Evolutionary conservation across 2,329 filamentous ascomycete genomes (phyloP).

Genomic region (Septoria linicola): DNA sequence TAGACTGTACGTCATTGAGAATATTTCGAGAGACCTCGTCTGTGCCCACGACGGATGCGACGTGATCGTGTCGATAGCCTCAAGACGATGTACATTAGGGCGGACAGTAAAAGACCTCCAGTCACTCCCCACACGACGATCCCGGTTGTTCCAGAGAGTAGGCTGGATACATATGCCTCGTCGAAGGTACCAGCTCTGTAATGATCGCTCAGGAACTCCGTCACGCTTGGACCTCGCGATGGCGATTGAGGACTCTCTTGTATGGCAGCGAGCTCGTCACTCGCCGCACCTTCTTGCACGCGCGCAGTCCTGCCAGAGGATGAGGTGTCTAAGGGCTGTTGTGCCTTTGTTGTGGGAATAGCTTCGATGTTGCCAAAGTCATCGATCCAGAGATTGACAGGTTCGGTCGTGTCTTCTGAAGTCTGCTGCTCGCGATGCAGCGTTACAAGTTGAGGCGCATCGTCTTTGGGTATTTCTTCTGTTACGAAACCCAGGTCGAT

Average conservation of each 20-base stretch:
- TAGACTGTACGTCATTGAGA: no score
- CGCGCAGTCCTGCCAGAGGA: neutral
- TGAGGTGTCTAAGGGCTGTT: neutral
- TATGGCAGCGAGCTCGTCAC: neutral
- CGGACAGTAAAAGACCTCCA: neutral
- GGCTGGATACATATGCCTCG: neutral
- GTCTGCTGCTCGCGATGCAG: conserved; percentile 1
- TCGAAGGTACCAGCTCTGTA: neutral
- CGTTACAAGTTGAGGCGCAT: neutral
- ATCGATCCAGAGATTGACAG: conserved; percentile 16
- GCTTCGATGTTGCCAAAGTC: conserved; percentile 16
- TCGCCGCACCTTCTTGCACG: neutral
- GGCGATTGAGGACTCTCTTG: neutral
- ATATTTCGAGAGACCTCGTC: no score
- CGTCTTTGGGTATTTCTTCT: conserved; percentile 1
- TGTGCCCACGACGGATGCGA: no score
- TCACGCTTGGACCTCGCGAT: neutral
- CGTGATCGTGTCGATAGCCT: neutral
- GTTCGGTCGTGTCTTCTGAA: neutral
- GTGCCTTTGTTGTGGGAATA: neutral
- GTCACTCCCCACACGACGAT: neutral
- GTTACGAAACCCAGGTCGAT: conserved; percentile 6
- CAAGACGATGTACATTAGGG: neutral
- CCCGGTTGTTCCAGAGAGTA: neutral
- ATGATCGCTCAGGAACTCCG: neutral